phyloP scores from a whole-genome alignment of 495 filamentous ascomycete genomes.

The Aspergillus carlsbadensis region DNA sequence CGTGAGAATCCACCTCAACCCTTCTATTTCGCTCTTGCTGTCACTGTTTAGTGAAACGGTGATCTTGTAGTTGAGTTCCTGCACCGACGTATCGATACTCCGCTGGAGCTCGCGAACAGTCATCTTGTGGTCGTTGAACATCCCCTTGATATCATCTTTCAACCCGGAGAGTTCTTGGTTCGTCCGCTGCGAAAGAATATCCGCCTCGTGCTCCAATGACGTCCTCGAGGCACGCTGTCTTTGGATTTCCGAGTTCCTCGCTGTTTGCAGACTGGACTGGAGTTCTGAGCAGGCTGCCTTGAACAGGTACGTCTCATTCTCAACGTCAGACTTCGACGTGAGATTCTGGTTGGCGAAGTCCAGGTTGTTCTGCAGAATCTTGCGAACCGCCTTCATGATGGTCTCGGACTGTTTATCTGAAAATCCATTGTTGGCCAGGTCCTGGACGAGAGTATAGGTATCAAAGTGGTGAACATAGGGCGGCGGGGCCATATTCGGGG shows the following conservation, averaged over 20 bases:
- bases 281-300: slow-evolving; percentile 92
- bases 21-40: slow-evolving; percentile 85
- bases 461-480: slow-evolving; percentile 96
- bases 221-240: slow-evolving; percentile 76
- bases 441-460: slow-evolving; percentile 80
- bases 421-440: slow-evolving; percentile 70
- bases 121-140: slow-evolving; percentile 98
- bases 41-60: slow-evolving; percentile 83
- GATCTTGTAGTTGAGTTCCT: slow-evolving; percentile 93
- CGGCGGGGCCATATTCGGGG: slow-evolving; percentile 66
- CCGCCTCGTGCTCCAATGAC: slow-evolving; percentile 87
- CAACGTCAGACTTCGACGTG: slow-evolving; percentile 75
- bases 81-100: slow-evolving; percentile 76
- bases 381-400: slow-evolving; percentile 84
- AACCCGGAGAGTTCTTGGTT: slow-evolving; percentile 75
- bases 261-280: slow-evolving; percentile 68
- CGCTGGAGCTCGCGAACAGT: slow-evolving; percentile 80
- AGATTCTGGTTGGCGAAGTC: slow-evolving; percentile 72
- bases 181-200: slow-evolving; percentile 80
- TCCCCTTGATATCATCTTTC: slow-evolving; percentile 87
- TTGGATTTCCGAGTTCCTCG: slow-evolving; percentile 54
- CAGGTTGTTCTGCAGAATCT: slow-evolving; percentile 72
- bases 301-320: slow-evolving; percentile 93
- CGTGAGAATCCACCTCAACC: slow-evolving; percentile 85
- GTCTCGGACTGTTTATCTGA: slow-evolving; percentile 66